Conservation (phyloP, 129 eudicot genomes). For the carrot (Daucus carota) region DH1_v3.0 NC_030382.2:39613501-39614000, state of each 20-base stretch:
- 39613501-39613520: constrained; percentile 38
- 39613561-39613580: constrained; percentile 24
- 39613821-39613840: constrained; percentile 77
- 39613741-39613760: constrained; percentile 53
- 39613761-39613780: constrained; percentile 64
- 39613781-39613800: constrained; percentile 69
- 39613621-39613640: constrained; percentile 72
- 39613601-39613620: constrained; percentile 77
- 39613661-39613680: constrained; percentile 66
- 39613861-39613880: constrained; percentile 65
- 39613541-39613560: constrained; percentile 22
- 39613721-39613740: constrained; percentile 69
- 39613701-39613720: constrained; percentile 86
- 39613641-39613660: constrained; percentile 83
- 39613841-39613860: constrained; percentile 83
- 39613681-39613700: constrained; percentile 85
- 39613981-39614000: constrained; percentile 65
- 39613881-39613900: constrained; percentile 66
- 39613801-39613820: constrained; percentile 53
- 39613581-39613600: constrained; percentile 52
- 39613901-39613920: constrained; percentile 30
- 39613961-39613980: constrained; percentile 74
- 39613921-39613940: constrained; percentile 64
- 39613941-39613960: constrained; percentile 95
- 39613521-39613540: constrained; percentile 22